Base-by-base conservation (phyloP, 371 early-diverging fungal species). In the Apophysomyces trapeziformis region DNA sequence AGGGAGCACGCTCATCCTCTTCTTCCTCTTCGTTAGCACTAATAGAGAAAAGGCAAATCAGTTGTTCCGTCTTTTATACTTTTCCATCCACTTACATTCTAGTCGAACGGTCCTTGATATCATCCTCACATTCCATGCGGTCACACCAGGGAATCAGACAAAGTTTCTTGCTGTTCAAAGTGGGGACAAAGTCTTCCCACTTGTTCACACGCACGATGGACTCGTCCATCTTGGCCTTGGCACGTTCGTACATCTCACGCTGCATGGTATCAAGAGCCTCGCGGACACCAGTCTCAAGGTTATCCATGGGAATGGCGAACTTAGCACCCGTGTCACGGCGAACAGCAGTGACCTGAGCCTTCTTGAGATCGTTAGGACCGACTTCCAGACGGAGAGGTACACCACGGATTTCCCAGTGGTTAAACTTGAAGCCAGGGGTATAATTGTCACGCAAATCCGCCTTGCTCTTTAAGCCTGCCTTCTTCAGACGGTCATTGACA, bases 381-480 rank as follows among this genome's bases (percentile, higher is more conserved):
- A 99, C 83, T 87, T 99, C 99, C 38, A 99, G 79, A 67, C 99
- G 95, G 65, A 99, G 73, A 43, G 99, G 99, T 58, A 99, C 98
- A 78, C 99, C 99, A 80, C 92, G 78, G 46, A 80, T 57, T 83
- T 99, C 99, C 99, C 99, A 99, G 87, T 99, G 98, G 86, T 98
- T 99, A 89, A 95, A 99, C 87, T 99, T 99, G 92, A 92, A 98
- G 26, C 99, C 99, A 64, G 98, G 95, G 57, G 96, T 95, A 86
- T 95, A 93, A 78, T 92, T 95, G 39, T 93, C 92, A 59, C 99
- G 88, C 66, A 90, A 68, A 79, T 99, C 99, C 35, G 93, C 77
- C 82, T 96, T 93, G 69, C 89, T 92, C 63, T 98, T 88, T 47
- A 99, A 78, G 43, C 96, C 97, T 37, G 82, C 87, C 68, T 84